phyloP scores from a whole-genome alignment of 129 eudicot genomes.

The Pittosporum tobira region DNA sequence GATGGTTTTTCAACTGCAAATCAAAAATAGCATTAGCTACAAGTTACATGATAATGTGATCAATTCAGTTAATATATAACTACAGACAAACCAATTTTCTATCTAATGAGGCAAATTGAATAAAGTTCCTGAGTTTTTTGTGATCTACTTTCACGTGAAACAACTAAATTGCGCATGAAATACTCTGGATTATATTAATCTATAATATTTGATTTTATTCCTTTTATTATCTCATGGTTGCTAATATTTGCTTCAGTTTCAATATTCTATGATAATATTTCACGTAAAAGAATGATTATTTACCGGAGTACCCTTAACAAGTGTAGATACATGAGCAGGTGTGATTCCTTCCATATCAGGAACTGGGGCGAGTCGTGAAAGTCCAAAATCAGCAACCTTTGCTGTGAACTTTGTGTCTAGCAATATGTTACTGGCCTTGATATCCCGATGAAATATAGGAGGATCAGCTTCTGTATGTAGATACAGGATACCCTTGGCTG shows the following conservation, averaged over 20 bases:
- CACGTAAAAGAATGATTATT: background rate
- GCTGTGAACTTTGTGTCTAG: slow-evolving; percentile 53
- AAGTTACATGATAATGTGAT: too few species aligned
- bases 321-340: slow-evolving; percentile 81
- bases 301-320: slow-evolving; percentile 94
- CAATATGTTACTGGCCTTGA: slow-evolving; percentile 78
- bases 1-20: too few species aligned
- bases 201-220: too few species aligned
- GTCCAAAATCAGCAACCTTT: slow-evolving; percentile 94
- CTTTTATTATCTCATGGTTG: background rate
- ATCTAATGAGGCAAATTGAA: too few species aligned
- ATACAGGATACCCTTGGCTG: slow-evolving; percentile 83
- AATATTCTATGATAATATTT: background rate
- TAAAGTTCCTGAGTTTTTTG: too few species aligned
- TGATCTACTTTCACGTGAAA: too few species aligned
- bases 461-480: slow-evolving; percentile 90
- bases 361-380: slow-evolving; percentile 82
- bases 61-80: too few species aligned
- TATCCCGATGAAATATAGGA: slow-evolving; percentile 93
- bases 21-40: too few species aligned
- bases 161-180: background rate
- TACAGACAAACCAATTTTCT: too few species aligned
- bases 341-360: slow-evolving; percentile 57
- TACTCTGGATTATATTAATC: background rate
- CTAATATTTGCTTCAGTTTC: background rate